Percentiles rank a stretch among this genome's conserved stretches.
These are phyloP conservation scores for Nidularia sp. DNA, from an alignment of 768 basidiomycete genomes.

Conservation along the genomic window DNA sequence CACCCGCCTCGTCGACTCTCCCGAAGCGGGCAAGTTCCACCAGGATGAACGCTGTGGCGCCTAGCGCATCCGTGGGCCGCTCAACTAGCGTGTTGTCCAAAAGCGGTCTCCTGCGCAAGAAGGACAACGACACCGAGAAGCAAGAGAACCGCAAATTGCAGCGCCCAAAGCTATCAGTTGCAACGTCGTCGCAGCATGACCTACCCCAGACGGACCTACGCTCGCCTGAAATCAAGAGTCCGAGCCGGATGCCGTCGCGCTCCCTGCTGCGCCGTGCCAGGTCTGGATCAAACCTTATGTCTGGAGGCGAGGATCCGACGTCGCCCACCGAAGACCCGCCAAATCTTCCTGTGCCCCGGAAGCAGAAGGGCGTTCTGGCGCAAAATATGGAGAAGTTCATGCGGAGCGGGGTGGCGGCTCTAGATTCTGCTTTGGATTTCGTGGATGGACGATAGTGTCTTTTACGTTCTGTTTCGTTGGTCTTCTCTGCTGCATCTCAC, in stretches of 20 bases:
- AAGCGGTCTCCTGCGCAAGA: background rate
- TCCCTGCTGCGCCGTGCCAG: background rate
- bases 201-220: background rate
- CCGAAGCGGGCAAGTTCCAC: background rate
- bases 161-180: background rate
- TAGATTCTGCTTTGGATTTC: background rate
- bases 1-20: background rate
- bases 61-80: background rate
- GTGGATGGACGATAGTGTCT: background rate
- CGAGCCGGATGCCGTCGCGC: background rate
- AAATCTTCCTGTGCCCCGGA: background rate
- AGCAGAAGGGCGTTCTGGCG: background rate
- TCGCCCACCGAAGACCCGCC: background rate
- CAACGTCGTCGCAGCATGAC: background rate
- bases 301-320: background rate
- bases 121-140: background rate
- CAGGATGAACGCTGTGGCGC: background rate
- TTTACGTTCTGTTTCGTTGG: too few relatives aligned
- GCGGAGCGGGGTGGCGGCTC: background rate
- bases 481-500: too few relatives aligned
- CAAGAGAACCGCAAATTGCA: background rate
- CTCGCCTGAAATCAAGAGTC: background rate
- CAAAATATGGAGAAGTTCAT: background rate
- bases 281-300: conserved; percentile 1
- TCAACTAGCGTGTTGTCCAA: background rate